Base-by-base conservation (phyloP, 768 basidiomycete genomes). In the Tremella yokohamensis region DNA sequence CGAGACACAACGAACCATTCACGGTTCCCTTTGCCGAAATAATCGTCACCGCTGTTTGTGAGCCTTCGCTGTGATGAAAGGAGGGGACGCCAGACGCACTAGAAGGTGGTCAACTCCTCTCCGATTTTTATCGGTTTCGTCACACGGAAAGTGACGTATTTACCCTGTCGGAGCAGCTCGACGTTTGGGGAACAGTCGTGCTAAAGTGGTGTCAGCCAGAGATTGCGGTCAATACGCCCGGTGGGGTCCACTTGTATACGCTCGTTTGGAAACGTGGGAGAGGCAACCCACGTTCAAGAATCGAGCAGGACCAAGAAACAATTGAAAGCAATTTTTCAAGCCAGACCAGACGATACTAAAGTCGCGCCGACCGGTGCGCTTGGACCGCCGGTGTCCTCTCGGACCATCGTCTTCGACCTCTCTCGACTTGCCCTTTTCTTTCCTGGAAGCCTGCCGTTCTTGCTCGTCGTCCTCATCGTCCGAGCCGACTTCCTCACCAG, bases 131-230 rank as follows among this genome's bases (percentile, higher is more conserved):
- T 64, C 40, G 58, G 63, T 20, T 59, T 42, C 13, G 65, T 51
- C 11, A 69, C 69, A 34, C 68, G 57, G 40, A 75, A 76, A n/a
- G 75, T 72, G 18, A 76, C 70, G 40, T 68, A 62, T 47, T 69
- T 68, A 3, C 71, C 67, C 45, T 68, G 70, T 38, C 69, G 26
- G n/a, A 70, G 60, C 4, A 76, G 56, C 54, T 73, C 66, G 29
- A 74, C 73, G 54, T 75, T 75, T 11, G 75, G 75, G 11, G 59
- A 57, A 52, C 75, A 76, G 51, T 76, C 75, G 42, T 76, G 75
- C 73, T 74, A 34, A 13, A 47, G 49, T 34, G 51, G 3, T 52
- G 16, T 56, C 54, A 55, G 56, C 56, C 54, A 25, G 8, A 48
- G 16, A 52, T 40, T 51, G 45, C 57, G 7, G 13, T 16, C 29